phyloP scores from a whole-genome alignment of 2,329 filamentous ascomycete species.

The Epichloe sibirici region DNA sequence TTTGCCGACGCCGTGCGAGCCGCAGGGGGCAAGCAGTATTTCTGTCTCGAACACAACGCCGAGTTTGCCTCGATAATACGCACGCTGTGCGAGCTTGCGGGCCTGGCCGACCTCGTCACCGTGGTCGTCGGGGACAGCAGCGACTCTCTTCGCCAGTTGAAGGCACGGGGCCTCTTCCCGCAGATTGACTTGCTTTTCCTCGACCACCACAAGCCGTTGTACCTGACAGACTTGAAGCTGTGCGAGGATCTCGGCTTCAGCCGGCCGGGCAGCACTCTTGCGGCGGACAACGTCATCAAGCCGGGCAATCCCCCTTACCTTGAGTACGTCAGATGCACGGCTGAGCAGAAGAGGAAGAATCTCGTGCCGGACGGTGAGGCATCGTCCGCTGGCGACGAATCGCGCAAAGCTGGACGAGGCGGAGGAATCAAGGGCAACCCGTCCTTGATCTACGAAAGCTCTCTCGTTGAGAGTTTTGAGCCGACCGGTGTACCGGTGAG shows the following conservation, averaged over 20 bases:
- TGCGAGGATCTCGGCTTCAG: slow-evolving; percentile 61
- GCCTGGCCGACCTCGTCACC: slow-evolving; percentile 56
- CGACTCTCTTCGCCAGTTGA: slow-evolving; percentile 49
- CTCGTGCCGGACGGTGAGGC: slow-evolving; percentile 29
- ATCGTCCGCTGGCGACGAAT: background rate
- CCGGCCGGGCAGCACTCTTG: slow-evolving; percentile 47
- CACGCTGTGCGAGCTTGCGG: slow-evolving; percentile 60
- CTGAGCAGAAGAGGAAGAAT: slow-evolving; percentile 54
- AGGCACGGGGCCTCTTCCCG: slow-evolving; percentile 37
- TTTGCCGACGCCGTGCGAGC: slow-evolving; percentile 56
- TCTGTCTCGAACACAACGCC: slow-evolving; percentile 60
- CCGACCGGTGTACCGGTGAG: slow-evolving; percentile 54
- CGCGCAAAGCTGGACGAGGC: slow-evolving; percentile 9
- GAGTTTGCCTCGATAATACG: slow-evolving; percentile 61
- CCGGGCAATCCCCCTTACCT: slow-evolving; percentile 63
- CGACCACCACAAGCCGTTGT: slow-evolving; percentile 70
- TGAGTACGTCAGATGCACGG: slow-evolving; percentile 54
- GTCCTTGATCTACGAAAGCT: slow-evolving; percentile 52
- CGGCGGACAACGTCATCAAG: slow-evolving; percentile 59
- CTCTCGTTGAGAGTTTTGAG: slow-evolving; percentile 52
- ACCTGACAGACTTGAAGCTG: slow-evolving; percentile 62
- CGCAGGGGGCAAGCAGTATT: slow-evolving; percentile 53
- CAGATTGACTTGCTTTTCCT: slow-evolving; percentile 64
- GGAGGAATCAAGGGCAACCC: slow-evolving; percentile 41
- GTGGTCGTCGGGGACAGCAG: slow-evolving; percentile 60